Percentiles rank a stretch among this genome's conserved stretches.
These are phyloP conservation scores for Trichoderma sp. DNA, from an alignment of 2,329 filamentous ascomycete species.

Conservation along the genomic window DNA sequence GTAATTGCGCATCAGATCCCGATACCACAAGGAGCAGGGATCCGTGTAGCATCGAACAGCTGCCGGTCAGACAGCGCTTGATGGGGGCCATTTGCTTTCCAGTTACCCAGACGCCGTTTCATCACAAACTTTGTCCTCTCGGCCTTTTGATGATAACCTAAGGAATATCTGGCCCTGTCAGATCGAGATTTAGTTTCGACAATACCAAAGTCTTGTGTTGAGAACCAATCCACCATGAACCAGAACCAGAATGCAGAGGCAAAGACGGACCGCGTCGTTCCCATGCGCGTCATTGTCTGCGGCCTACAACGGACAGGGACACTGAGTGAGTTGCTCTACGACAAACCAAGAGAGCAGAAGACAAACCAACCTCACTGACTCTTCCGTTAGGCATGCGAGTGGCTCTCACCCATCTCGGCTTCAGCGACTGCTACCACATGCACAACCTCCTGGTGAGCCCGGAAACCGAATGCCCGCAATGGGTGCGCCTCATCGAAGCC, in stretches of 20 bases:
- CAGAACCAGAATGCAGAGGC: background rate
- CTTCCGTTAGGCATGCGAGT: conserved; percentile 39
- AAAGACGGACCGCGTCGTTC: conserved; percentile 39
- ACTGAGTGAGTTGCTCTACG: conserved; percentile 37
- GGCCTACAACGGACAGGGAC: conserved; percentile 45
- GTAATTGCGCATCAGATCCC: background rate
- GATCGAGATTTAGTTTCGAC: too few species aligned
- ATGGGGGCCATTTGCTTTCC: background rate
- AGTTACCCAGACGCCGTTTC: background rate
- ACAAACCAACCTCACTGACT: background rate
- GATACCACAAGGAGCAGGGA: background rate
- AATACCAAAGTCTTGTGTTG: background rate
- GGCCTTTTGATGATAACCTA: background rate
- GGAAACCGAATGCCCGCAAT: conserved; percentile 34
- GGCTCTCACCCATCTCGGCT: conserved; percentile 42
- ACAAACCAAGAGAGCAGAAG: background rate
- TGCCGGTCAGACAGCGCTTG: background rate
- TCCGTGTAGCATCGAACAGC: background rate
- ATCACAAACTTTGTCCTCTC: background rate
- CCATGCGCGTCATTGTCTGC: conserved; percentile 47
- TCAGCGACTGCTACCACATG: conserved; percentile 45
- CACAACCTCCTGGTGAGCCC: conserved; percentile 37
- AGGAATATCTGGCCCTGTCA: background rate
- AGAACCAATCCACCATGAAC: conserved; percentile 12
- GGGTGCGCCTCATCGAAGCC: conserved; percentile 40